Evolutionary conservation across 805 yeast species (phyloP).

Genomic region (Candida saitoana): DNA sequence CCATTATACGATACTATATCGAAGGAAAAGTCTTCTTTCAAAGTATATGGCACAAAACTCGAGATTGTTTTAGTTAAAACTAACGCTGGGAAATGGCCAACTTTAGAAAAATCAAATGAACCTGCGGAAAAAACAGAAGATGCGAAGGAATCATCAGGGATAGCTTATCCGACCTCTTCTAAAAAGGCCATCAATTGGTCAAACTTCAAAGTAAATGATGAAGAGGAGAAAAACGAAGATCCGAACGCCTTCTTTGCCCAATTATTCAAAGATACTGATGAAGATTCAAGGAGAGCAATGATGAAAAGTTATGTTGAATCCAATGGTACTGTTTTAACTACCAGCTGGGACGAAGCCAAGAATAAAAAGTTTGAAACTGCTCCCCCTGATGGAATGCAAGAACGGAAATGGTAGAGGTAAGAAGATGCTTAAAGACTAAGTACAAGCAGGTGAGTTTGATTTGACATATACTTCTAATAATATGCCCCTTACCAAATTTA

Average conservation of each 20-base stretch:
- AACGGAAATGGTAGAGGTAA: conserved; percentile 42
- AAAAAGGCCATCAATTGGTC: conserved; percentile 69
- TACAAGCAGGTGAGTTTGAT: too few relatives aligned
- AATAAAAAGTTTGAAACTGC: conserved; percentile 57
- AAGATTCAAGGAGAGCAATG: conserved; percentile 89
- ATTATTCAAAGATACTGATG: conserved; percentile 75
- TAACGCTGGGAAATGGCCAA: conserved; percentile 48
- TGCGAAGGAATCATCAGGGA: conserved; percentile 9
- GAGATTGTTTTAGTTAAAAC: conserved; percentile 62
- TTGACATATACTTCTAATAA: too few relatives aligned
- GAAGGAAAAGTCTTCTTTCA: conserved; percentile 40
- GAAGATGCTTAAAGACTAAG: too few relatives aligned
- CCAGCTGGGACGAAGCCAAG: conserved; percentile 88
- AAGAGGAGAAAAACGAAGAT: conserved; percentile 45
- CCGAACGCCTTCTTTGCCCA: conserved; percentile 70
- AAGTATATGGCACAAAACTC: conserved; percentile 66
- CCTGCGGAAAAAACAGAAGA: conserved; percentile 7
- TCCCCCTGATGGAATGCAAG: conserved; percentile 74
- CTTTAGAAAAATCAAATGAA: conserved; percentile 36
- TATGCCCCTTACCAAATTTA: too few relatives aligned
- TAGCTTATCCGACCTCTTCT: conserved; percentile 60
- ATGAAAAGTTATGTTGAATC: conserved; percentile 93
- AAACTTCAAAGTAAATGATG: conserved; percentile 40
- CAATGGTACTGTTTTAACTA: conserved; percentile 88
- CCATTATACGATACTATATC: conserved; percentile 52